Evolutionary conservation across 805 yeast species (phyloP).

Genomic region (Candida michaelii): DNA sequence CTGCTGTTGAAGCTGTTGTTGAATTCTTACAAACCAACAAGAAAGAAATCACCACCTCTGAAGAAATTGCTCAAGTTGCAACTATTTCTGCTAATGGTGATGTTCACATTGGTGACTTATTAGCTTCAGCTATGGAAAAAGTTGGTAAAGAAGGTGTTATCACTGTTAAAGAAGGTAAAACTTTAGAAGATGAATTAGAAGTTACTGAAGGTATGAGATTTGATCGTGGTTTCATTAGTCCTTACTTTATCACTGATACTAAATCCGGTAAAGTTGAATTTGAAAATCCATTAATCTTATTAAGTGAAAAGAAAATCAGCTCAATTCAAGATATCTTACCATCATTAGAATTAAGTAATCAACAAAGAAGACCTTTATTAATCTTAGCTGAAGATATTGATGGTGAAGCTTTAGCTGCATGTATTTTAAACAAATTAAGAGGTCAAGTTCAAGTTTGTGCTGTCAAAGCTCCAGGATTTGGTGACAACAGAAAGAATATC

Average conservation of each 20-base stretch:
- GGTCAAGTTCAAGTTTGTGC: conserved; percentile 98
- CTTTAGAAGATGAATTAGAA: conserved; percentile 90
- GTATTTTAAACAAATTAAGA: conserved; percentile 93
- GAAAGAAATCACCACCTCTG: conserved; percentile 90
- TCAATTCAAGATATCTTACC: conserved; percentile 90
- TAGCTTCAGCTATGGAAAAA: conserved; percentile 93
- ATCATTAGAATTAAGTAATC: conserved; percentile 88
- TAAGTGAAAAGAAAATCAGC: conserved; percentile 88
- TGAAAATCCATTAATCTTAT: conserved; percentile 84
- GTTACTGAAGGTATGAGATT: conserved; percentile 98
- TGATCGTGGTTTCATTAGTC: conserved; percentile 95
- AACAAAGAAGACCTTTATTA: conserved; percentile 87
- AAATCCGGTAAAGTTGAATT: conserved; percentile 92
- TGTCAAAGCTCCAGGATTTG: conserved; percentile 98
- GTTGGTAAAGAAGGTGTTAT: conserved; percentile 99
- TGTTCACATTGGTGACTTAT: conserved; percentile 81
- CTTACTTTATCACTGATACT: conserved; percentile 93
- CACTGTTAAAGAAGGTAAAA: conserved; percentile 96
- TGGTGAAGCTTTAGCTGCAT: conserved; percentile 98
- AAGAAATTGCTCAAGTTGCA: conserved; percentile 97
- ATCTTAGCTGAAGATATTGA: conserved; percentile 95
- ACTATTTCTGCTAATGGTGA: conserved; percentile 98
- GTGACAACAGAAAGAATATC: conserved; percentile 96
- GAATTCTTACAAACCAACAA: conserved; percentile 79
- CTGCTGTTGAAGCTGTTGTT: conserved; percentile 93